Evolutionary conservation across 257 asterid species (phyloP).

Genomic region (Solanum virginianum): DNA sequence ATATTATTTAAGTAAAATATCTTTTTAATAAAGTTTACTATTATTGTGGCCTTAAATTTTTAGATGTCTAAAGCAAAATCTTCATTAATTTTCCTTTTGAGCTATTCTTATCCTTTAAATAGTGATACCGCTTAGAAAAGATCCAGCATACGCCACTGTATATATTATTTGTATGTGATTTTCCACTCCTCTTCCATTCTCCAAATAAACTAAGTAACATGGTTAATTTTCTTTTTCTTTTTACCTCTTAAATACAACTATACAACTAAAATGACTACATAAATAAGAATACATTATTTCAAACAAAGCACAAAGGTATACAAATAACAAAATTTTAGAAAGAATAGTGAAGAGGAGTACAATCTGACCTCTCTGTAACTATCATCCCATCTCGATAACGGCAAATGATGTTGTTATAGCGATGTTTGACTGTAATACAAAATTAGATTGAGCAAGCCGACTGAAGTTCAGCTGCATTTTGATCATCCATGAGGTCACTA

Average conservation of each 20-base stretch:
- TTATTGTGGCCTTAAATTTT: too few species aligned
- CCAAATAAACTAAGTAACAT: neutral
- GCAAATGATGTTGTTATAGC: neutral
- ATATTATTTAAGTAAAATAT: too few species aligned
- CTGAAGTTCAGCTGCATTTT: conserved; percentile 14
- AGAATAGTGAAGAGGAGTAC: neutral
- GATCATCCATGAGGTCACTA: conserved; percentile 47
- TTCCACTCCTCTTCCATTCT: neutral
- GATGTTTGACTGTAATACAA: neutral
- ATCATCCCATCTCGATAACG: neutral
- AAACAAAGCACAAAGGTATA: neutral
- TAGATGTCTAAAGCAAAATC: too few species aligned
- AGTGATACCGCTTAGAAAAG: too few species aligned
- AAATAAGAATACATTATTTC: neutral
- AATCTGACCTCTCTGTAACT: neutral
- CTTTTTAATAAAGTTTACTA: too few species aligned
- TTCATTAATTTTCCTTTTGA: too few species aligned
- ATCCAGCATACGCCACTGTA: too few species aligned
- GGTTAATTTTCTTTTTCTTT: neutral
- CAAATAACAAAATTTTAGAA: neutral
- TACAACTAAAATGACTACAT: neutral
- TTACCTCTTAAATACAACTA: neutral
- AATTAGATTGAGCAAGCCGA: conserved; percentile 37
- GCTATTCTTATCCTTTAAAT: too few species aligned
- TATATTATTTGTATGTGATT: too few species aligned